These are phyloP conservation scores for Melocanna baccifera DNA, from an alignment of 176 grass and related monocot genomes.

Conservation along the genomic window DNA sequence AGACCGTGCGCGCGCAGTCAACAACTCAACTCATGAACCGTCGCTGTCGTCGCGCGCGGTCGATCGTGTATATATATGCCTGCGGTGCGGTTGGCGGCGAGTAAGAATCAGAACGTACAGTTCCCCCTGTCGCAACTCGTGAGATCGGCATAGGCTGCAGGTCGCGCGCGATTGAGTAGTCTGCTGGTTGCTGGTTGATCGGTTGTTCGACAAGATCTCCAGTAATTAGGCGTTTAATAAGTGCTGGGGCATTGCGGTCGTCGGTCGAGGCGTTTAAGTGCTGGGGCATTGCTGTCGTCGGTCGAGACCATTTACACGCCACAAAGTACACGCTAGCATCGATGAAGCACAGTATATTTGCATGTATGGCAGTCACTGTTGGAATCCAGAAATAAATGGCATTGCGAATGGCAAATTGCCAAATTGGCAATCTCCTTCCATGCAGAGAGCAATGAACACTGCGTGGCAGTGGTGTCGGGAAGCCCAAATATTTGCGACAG, in stretches of 20 bases:
- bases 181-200: neutral
- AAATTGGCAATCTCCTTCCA: neutral
- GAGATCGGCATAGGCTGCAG: neutral
- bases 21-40: neutral
- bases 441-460: neutral
- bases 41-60: neutral
- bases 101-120: neutral
- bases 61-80: too few species aligned
- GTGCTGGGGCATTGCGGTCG: neutral
- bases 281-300: neutral
- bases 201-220: neutral
- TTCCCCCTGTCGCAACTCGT: neutral
- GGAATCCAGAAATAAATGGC: too few species aligned
- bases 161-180: neutral
- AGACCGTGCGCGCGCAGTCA: neutral
- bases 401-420: neutral
- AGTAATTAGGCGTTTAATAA: conserved; percentile 5
- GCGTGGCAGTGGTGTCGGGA: neutral
- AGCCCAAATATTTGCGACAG: neutral
- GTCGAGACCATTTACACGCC: neutral
- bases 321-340: neutral
- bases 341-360: neutral
- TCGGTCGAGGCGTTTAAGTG: neutral
- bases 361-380: neutral
- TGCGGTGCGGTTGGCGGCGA: neutral